Percentiles rank a stretch among this genome's conserved stretches.
Conservation (phyloP, 73 alveolate species). For the Tetrahymena borealis region DNA sequence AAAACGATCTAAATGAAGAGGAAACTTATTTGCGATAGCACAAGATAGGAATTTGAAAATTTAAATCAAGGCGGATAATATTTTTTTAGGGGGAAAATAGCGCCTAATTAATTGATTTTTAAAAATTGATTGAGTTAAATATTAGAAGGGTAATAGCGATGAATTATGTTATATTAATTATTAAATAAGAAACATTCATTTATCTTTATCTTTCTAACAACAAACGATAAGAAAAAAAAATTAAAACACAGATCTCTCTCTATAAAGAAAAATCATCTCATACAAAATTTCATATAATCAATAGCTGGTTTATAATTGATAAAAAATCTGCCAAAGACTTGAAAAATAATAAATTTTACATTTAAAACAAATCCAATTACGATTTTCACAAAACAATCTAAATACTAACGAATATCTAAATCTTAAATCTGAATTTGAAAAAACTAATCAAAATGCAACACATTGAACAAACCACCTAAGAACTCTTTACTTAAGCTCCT, state of each 20-base stretch:
- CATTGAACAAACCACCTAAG: not conserved
- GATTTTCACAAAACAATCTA: no score
- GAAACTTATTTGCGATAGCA: not conserved
- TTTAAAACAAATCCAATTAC: not conserved
- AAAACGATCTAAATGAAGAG: not conserved
- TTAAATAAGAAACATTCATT: not conserved
- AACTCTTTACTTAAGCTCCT: not conserved
- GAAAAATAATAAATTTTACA: not conserved
- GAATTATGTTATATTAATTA: not conserved
- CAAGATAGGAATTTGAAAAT: not conserved
- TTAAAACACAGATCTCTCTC: not conserved
- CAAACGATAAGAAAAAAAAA: not conserved
- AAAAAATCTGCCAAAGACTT: not conserved
- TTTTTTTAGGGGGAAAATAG: not conserved
- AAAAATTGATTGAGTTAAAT: not conserved
- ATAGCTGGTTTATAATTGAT: not conserved
- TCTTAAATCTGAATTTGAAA: not conserved
- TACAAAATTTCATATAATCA: not conserved
- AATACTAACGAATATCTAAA: not conserved
- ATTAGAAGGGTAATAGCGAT: not conserved
- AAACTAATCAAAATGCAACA: not conserved
- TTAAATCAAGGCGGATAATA: not conserved
- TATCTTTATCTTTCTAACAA: not conserved
- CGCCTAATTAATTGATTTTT: not conserved
- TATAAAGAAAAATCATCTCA: not conserved